Evolutionary conservation across 2,329 filamentous ascomycete species (phyloP).

Genomic region (Venturia asperata): DNA sequence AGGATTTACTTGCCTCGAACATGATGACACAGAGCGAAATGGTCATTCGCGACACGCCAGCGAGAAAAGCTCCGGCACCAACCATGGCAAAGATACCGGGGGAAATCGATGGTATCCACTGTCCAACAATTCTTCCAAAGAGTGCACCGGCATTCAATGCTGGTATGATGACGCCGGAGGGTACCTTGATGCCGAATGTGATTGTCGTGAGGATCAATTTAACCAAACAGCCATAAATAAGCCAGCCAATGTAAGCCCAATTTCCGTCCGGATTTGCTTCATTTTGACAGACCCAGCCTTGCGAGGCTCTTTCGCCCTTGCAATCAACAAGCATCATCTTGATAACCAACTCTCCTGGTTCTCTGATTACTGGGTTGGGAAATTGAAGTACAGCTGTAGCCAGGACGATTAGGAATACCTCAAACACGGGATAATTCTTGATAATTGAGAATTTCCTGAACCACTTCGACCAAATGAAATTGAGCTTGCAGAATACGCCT

Average conservation of each 20-base stretch:
- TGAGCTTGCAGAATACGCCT: conserved; percentile 52
- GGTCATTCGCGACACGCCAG: conserved; percentile 53
- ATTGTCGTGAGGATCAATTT: conserved; percentile 52
- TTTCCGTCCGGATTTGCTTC: conserved; percentile 36
- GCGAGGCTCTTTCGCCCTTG: conserved; percentile 24
- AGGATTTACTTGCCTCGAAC: conserved; percentile 39
- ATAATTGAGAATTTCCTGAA: conserved; percentile 49
- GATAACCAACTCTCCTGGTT: conserved; percentile 51
- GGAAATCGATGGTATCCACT: conserved; percentile 40
- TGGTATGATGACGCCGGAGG: conserved; percentile 55
- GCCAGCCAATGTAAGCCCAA: conserved; percentile 43
- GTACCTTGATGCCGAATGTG: conserved; percentile 55
- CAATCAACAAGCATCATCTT: conserved; percentile 53
- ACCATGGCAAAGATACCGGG: conserved; percentile 57
- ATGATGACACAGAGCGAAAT: conserved; percentile 54
- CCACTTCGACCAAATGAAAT: conserved; percentile 50
- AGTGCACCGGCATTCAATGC: conserved; percentile 52
- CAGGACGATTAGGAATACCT: conserved; percentile 48
- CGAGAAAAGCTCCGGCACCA: conserved; percentile 51
- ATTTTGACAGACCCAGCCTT: conserved; percentile 46
- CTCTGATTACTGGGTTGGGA: conserved; percentile 48
- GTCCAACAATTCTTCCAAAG: conserved; percentile 49
- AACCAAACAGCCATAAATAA: conserved; percentile 47
- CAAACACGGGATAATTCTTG: conserved; percentile 45
- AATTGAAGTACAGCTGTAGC: conserved; percentile 50